Conservation (phyloP, 208 protist species). For the Wallacemonas sp. region DNA sequence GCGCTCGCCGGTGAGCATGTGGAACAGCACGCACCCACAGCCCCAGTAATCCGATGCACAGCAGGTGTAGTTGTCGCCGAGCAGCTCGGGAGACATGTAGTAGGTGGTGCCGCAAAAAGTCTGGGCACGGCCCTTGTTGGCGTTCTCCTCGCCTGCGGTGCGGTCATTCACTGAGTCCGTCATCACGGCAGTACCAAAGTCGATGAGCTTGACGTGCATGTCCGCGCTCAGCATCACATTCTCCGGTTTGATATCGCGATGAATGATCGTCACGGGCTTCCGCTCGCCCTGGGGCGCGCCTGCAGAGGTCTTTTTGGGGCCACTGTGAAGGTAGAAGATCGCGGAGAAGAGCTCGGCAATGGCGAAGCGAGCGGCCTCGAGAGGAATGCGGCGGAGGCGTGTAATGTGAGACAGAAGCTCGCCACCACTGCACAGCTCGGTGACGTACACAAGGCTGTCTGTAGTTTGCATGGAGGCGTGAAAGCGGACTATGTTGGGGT, state of each 20-base stretch:
- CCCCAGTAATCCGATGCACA: slow-evolving; percentile 94
- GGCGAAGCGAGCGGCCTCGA: slow-evolving; percentile 79
- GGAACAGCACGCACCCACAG: slow-evolving; percentile 92
- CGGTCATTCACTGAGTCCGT: slow-evolving; percentile 69
- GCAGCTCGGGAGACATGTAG: slow-evolving; percentile 95
- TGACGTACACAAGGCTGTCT: slow-evolving; percentile 86
- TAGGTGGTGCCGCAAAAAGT: slow-evolving; percentile 91
- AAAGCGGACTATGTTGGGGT: slow-evolving; percentile 89
- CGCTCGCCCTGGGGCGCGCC: slow-evolving; percentile 17
- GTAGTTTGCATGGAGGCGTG: slow-evolving; percentile 79
- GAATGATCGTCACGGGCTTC: slow-evolving; percentile 82
- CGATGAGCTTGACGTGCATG: slow-evolving; percentile 95
- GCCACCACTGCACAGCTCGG: slow-evolving; percentile 83
- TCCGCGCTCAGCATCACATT: slow-evolving; percentile 93
- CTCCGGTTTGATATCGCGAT: slow-evolving; percentile 96
- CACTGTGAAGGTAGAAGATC: slow-evolving; percentile 95
- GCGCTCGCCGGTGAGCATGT: slow-evolving; percentile 83
- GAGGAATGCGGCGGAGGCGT: slow-evolving; percentile 54
- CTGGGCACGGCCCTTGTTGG: slow-evolving; percentile 58
- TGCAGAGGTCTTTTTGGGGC: slow-evolving; percentile 50
- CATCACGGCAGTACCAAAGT: slow-evolving; percentile 94
- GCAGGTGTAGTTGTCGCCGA: slow-evolving; percentile 92
- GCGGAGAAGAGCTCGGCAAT: slow-evolving; percentile 95
- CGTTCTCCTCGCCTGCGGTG: slow-evolving; percentile 54
- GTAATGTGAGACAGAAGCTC: slow-evolving; percentile 80